Evolutionary conservation across 1,284 basidiomycete genomes (phyloP).

Genomic region (Cronartium quercuum): DNA sequence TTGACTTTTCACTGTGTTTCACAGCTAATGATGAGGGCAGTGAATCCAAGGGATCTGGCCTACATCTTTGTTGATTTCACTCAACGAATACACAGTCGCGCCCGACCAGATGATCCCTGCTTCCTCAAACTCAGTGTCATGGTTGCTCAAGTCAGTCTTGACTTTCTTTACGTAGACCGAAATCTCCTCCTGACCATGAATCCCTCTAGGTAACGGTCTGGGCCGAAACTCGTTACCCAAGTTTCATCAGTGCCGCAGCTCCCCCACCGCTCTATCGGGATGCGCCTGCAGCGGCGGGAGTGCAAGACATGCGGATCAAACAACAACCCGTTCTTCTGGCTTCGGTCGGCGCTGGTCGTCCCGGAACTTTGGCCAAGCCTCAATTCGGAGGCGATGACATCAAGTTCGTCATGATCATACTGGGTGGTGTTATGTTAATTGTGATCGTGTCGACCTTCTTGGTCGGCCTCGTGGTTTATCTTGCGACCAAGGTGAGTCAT

Average conservation of each 20-base stretch:
- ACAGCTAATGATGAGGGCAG: constrained; percentile 80
- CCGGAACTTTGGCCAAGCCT: background rate
- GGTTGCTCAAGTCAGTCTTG: constrained; percentile 61
- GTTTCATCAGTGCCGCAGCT: constrained; percentile 9
- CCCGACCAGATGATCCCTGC: constrained; percentile 74
- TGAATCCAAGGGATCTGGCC: constrained; percentile 86
- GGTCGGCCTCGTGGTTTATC: constrained; percentile 24
- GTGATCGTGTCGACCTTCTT: constrained; percentile 9
- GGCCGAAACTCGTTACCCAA: constrained; percentile 36
- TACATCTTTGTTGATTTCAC: constrained; percentile 79
- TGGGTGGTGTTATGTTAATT: constrained; percentile 14
- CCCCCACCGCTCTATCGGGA: constrained; percentile 26
- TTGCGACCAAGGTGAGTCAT: constrained; percentile 19
- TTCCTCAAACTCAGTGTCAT: constrained; percentile 72
- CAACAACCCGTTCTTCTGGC: constrained; percentile 18
- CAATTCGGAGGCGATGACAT: constrained; percentile 24
- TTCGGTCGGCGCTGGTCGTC: background rate
- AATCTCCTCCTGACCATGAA: background rate
- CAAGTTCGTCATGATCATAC: constrained; percentile 25
- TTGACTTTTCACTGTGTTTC: constrained; percentile 19
- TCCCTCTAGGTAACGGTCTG: constrained; percentile 16
- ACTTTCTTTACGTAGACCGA: background rate
- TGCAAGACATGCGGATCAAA: constrained; percentile 24
- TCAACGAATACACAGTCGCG: constrained; percentile 73
- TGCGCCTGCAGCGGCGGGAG: constrained; percentile 8